These are phyloP conservation scores for Fistulina hepatica DNA, from an alignment of 1,284 basidiomycete species.

Conservation along the genomic window DNA sequence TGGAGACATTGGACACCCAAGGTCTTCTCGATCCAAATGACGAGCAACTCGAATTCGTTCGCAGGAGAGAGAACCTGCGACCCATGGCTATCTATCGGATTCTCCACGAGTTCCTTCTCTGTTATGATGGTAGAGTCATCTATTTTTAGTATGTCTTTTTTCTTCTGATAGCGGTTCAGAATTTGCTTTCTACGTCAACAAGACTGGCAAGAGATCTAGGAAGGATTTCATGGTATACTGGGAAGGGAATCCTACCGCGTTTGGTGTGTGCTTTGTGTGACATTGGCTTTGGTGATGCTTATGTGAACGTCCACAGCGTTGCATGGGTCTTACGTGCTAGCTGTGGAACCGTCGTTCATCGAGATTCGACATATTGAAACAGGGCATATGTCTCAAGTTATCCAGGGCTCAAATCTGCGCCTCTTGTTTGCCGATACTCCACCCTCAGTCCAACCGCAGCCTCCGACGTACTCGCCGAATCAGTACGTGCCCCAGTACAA, in stretches of 20 bases:
- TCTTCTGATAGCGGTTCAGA: slow-evolving; percentile 39
- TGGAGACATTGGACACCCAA: slow-evolving; percentile 96
- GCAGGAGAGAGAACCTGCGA: slow-evolving; percentile 78
- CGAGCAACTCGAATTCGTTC: slow-evolving; percentile 85
- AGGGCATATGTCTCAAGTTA: slow-evolving; percentile 88
- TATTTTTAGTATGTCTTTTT: slow-evolving; percentile 1
- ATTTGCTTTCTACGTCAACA: slow-evolving; percentile 98
- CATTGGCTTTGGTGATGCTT: background rate
- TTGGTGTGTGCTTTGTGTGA: slow-evolving; percentile 50
- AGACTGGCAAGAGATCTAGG: slow-evolving; percentile 86
- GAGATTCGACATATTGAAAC: slow-evolving; percentile 96
- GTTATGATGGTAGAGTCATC: slow-evolving; percentile 81
- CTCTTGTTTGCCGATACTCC: slow-evolving; percentile 92
- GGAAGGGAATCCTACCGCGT: slow-evolving; percentile 91
- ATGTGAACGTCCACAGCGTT: slow-evolving; percentile 47
- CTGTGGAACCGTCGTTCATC: slow-evolving; percentile 94
- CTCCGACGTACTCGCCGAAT: slow-evolving; percentile 10
- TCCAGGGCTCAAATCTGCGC: slow-evolving; percentile 83
- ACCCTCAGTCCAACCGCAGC: slow-evolving; percentile 58
- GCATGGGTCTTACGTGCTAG: slow-evolving; percentile 94
- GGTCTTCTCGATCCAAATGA: slow-evolving; percentile 92
- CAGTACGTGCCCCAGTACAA: slow-evolving; percentile 13
- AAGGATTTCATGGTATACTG: slow-evolving; percentile 93
- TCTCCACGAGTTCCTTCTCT: slow-evolving; percentile 93
- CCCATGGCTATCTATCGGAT: slow-evolving; percentile 97